These are phyloP conservation scores for Fusarium newnesense DNA, from an alignment of 2,329 filamentous ascomycete genomes.

Conservation along the genomic window DNA sequence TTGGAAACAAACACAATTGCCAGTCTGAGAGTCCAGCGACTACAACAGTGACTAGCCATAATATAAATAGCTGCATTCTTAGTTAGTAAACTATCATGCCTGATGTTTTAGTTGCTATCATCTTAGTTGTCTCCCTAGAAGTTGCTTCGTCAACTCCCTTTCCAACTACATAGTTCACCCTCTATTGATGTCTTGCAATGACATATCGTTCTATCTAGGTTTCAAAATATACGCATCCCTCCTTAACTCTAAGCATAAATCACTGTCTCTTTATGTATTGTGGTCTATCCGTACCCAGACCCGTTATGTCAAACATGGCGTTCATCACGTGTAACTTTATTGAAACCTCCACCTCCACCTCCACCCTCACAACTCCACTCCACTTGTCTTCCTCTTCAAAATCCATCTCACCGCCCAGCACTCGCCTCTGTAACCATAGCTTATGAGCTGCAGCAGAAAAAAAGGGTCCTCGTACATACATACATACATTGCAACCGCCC, in stretches of 20 bases:
- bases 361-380: constrained; percentile 9
- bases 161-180: background rate
- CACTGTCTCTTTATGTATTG: background rate
- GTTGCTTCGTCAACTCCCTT: constrained; percentile 22
- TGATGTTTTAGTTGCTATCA: constrained; percentile 11
- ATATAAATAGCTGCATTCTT: constrained; percentile 4
- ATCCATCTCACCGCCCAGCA: constrained; percentile 29
- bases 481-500: constrained; percentile 11
- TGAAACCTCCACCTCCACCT: constrained; percentile 23
- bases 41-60: background rate
- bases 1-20: constrained; percentile 4
- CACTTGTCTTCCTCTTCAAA: background rate
- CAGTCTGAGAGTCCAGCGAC: constrained; percentile 12
- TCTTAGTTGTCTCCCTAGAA: constrained; percentile 1
- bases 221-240: background rate
- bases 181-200: constrained; percentile 9
- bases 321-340: constrained; percentile 27
- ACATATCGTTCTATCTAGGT: background rate
- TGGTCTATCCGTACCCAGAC: background rate
- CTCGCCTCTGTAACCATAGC: constrained; percentile 3
- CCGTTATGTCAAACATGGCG: constrained; percentile 7
- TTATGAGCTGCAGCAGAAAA: constrained; percentile 25
- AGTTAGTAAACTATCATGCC: background rate
- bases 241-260: background rate
- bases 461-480: constrained; percentile 6